Conservation (phyloP, 768 basidiomycete genomes). For the Phanerochaete sordida region DNA sequence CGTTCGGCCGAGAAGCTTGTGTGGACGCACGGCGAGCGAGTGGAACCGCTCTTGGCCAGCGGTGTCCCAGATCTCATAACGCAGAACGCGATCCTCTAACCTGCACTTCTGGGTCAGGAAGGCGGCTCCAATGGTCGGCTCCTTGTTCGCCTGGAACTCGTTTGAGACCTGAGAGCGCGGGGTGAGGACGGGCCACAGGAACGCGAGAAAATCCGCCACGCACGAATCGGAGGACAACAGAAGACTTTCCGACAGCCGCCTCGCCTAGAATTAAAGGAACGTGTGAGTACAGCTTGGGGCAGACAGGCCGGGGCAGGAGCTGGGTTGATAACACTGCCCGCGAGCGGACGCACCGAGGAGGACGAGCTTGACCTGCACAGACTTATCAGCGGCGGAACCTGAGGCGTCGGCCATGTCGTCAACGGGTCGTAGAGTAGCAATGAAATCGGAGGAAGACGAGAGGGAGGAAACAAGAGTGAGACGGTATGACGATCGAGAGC, state of each 20-base stretch:
- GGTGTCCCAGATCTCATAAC: slow-evolving; percentile 98
- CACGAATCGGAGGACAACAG: slow-evolving; percentile 96
- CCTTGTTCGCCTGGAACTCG: slow-evolving; percentile 98
- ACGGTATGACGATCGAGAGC: slow-evolving; percentile 8
- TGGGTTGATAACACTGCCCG: background rate
- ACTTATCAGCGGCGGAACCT: slow-evolving; percentile 77
- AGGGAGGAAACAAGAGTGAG: slow-evolving; percentile 7
- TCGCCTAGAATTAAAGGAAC: slow-evolving; percentile 58
- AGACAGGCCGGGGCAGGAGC: background rate
- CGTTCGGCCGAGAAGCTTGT: background rate
- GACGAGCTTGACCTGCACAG: slow-evolving; percentile 97
- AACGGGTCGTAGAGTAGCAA: slow-evolving; percentile 17
- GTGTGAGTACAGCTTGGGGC: slow-evolving; percentile 1
- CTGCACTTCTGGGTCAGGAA: slow-evolving; percentile 95
- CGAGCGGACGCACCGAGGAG: slow-evolving; percentile 71
- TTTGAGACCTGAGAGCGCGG: slow-evolving; percentile 67
- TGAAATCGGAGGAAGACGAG: slow-evolving; percentile 10
- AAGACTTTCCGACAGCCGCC: slow-evolving; percentile 98
- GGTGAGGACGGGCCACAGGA: background rate
- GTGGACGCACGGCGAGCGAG: slow-evolving; percentile 77
- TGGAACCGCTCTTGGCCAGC: slow-evolving; percentile 97
- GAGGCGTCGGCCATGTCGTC: slow-evolving; percentile 67
- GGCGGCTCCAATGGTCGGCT: slow-evolving; percentile 96
- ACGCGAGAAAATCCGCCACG: slow-evolving; percentile 25
- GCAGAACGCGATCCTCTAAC: slow-evolving; percentile 87